Evolutionary conservation across 305 asterid species (phyloP).

Genomic region (Solanum chacoense): DNA sequence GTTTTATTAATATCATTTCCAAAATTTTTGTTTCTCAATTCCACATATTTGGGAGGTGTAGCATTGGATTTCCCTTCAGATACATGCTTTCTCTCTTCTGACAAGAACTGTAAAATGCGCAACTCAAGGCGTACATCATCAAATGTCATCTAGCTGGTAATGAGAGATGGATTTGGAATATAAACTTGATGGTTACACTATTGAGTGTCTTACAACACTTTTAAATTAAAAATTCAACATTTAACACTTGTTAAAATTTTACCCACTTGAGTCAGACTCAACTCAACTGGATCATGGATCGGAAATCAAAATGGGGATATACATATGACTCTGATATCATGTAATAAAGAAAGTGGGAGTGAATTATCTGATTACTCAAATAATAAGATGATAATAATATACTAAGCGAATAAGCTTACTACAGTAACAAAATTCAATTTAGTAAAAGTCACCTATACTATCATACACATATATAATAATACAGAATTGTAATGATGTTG

Average conservation of each 20-base stretch:
- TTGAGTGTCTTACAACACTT: neutral
- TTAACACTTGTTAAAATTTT: too few relatives aligned
- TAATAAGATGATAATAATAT: neutral
- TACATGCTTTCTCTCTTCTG: conserved; percentile 45
- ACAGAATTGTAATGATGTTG: neutral
- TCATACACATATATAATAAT: neutral
- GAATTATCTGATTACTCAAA: neutral
- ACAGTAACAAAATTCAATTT: neutral
- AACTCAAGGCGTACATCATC: neutral
- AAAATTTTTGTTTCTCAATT: conserved; percentile 11
- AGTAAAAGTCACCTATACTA: neutral
- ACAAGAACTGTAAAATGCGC: conserved; percentile 38
- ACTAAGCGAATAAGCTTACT: neutral
- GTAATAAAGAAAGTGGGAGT: neutral
- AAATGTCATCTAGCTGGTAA: neutral
- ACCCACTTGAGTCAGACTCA: neutral
- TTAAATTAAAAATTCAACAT: neutral
- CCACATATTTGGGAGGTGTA: neutral
- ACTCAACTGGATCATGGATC: neutral
- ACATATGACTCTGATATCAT: neutral
- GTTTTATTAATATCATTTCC: conserved; percentile 20
- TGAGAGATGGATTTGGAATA: neutral
- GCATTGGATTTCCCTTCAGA: conserved; percentile 4
- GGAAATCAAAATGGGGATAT: neutral
- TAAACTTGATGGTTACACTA: neutral